A percentile compares a stretch with the other conserved stretches of the same genome.
These are phyloP conservation scores for Cladorrhinum samala DNA, from an alignment of 495 filamentous ascomycete genomes.

Conservation along the genomic window DNA sequence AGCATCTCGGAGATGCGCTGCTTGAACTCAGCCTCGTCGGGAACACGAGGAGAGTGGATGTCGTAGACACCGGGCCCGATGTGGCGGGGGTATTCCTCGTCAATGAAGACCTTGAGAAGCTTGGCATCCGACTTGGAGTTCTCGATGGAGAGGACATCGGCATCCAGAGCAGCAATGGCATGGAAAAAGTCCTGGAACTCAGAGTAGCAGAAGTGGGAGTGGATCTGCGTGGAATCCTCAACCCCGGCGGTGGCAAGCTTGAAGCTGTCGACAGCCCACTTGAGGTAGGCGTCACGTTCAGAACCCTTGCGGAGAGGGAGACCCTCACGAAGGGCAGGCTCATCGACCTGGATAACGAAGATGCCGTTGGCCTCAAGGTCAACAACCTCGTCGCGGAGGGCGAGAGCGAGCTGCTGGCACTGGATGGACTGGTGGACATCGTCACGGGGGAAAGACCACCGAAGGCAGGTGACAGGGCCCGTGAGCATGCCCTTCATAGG, in stretches of 20 bases:
- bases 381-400: conserved; percentile 95
- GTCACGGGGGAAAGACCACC: conserved; percentile 99
- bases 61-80: conserved; percentile 99
- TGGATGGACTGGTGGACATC: conserved; percentile 98
- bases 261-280: conserved; percentile 97
- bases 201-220: conserved; percentile 99
- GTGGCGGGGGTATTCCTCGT: conserved; percentile 91
- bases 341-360: conserved; percentile 97
- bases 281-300: conserved; percentile 90
- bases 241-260: conserved; percentile 88
- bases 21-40: conserved; percentile 93
- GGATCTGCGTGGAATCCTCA: conserved; percentile 90
- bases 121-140: conserved; percentile 99
- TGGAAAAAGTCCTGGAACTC: conserved; percentile 99
- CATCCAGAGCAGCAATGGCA: conserved; percentile 94
- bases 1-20: conserved; percentile 96
- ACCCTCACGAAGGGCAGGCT: conserved; percentile 98
- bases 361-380: conserved; percentile 95
- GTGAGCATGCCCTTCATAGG: conserved; percentile 99
- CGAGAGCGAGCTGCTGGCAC: conserved; percentile 96
- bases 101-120: conserved; percentile 95
- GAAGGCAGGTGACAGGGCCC: conserved; percentile 94
- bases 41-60: conserved; percentile 97
- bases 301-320: conserved; percentile 86
- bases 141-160: conserved; percentile 97